Percentiles rank a stretch among this genome's conserved stretches.
These are phyloP conservation scores for Celoporthe dispersa DNA, from an alignment of 2,329 filamentous ascomycete species.

Conservation along the genomic window DNA sequence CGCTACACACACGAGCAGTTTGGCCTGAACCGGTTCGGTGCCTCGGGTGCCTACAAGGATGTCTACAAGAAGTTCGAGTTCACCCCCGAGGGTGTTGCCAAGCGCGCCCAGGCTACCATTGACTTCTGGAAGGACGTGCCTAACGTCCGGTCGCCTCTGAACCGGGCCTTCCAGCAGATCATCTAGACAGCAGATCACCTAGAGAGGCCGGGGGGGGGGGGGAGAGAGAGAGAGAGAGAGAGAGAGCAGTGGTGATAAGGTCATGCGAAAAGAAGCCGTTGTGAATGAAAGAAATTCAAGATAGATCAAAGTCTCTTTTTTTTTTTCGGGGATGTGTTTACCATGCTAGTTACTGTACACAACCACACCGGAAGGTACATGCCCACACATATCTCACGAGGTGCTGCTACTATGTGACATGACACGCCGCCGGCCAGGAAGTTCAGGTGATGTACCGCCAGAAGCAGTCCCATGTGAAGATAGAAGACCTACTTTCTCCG, in stretches of 20 bases:
- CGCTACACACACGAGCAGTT: slow-evolving; percentile 99
- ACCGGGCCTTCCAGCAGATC: slow-evolving; percentile 97
- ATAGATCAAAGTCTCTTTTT: slow-evolving; percentile 13
- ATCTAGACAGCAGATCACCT: slow-evolving; percentile 71
- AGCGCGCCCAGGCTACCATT: slow-evolving; percentile 89
- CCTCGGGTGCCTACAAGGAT: slow-evolving; percentile 95
- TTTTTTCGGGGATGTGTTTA: not conserved
- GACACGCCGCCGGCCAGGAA: no score
- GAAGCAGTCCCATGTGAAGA: not conserved
- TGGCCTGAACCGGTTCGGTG: slow-evolving; percentile 98
- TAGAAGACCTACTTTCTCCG: not conserved
- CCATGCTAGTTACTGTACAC: slow-evolving; percentile 11
- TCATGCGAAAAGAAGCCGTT: not conserved
- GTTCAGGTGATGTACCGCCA: not conserved
- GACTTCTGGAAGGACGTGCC: slow-evolving; percentile 96
- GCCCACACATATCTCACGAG: not conserved
- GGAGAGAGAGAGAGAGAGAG: not conserved
- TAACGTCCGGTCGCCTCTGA: slow-evolving; percentile 91
- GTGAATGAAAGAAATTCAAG: slow-evolving; percentile 4
- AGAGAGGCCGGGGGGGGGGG: no score
- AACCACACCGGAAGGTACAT: slow-evolving; percentile 17
- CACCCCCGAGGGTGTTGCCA: slow-evolving; percentile 93
- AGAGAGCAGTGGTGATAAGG: slow-evolving; percentile 18
- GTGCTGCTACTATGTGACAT: not conserved
- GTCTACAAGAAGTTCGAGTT: slow-evolving; percentile 99